These are phyloP conservation scores for Calonectria multiphialidica DNA, from an alignment of 2,329 filamentous ascomycete species.

Conservation along the genomic window DNA sequence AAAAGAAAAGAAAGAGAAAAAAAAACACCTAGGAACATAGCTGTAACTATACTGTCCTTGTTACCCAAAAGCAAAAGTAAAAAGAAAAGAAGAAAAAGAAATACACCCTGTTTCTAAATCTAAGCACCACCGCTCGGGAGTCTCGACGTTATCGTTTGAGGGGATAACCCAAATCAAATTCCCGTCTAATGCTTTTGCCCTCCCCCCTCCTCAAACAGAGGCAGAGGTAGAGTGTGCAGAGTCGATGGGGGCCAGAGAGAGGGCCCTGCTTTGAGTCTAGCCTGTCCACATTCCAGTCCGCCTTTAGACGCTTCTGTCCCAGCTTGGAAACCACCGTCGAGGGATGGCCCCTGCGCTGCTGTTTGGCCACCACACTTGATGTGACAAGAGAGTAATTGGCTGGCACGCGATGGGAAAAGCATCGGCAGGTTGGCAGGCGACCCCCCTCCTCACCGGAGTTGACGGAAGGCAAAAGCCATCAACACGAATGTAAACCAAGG, in stretches of 20 bases:
- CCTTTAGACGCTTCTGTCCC: conserved; percentile 12
- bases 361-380: not conserved
- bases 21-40: not conserved
- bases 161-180: not conserved
- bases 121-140: not conserved
- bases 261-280: not conserved
- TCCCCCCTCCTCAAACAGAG: not conserved
- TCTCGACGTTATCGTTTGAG: not conserved
- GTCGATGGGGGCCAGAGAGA: not conserved
- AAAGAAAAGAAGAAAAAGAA: not conserved
- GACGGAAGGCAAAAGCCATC: not conserved
- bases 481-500: not conserved
- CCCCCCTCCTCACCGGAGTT: not conserved
- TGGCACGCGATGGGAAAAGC: not conserved
- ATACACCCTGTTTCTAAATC: not conserved
- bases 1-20: not conserved
- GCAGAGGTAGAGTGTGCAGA: not conserved
- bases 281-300: conserved; percentile 18
- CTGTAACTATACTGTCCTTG: not conserved
- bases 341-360: conserved; percentile 1
- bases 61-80: not conserved
- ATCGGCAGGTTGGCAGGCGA: not conserved
- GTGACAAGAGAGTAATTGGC: not conserved
- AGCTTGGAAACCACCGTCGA: not conserved
- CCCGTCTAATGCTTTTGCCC: not conserved